phyloP scores from a whole-genome alignment of 2,329 filamentous ascomycete genomes.

The Colletotrichum sp. region DNA sequence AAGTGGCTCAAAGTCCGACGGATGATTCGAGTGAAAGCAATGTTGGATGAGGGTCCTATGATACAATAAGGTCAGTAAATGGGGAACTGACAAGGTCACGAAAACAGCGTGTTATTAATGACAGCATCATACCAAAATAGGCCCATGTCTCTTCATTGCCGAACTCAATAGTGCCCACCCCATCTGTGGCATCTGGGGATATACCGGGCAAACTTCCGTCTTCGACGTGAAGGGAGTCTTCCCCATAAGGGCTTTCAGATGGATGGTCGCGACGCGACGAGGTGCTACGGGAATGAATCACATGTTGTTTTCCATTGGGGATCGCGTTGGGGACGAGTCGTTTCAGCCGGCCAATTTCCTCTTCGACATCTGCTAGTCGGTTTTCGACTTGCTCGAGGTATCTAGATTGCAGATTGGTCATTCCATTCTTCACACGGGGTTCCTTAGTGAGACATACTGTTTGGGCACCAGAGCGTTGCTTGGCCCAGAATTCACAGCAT shows the following conservation, averaged over 20 bases:
- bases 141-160: conserved; percentile 22
- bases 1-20: conserved; percentile 18
- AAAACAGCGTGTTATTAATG: background rate
- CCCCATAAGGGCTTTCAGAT: background rate
- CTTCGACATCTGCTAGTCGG: conserved; percentile 22
- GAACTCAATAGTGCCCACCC: conserved; percentile 26
- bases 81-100: background rate
- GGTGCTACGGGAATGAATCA: background rate
- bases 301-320: background rate
- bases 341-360: conserved; percentile 20
- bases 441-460: background rate
- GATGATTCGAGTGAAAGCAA: conserved; percentile 25
- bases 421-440: background rate
- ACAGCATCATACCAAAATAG: conserved; percentile 22
- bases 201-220: conserved; percentile 18
- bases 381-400: conserved; percentile 23
- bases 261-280: background rate
- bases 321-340: background rate
- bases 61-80: background rate
- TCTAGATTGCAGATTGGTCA: background rate
- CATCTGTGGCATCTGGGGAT: conserved; percentile 24
- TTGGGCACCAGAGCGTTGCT: conserved; percentile 15
- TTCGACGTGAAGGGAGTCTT: background rate
- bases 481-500: conserved; percentile 17
- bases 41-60: conserved; percentile 26